Evolutionary conservation across 768 basidiomycete genomes (phyloP).

Genomic region (Arthromyces matolae): DNA sequence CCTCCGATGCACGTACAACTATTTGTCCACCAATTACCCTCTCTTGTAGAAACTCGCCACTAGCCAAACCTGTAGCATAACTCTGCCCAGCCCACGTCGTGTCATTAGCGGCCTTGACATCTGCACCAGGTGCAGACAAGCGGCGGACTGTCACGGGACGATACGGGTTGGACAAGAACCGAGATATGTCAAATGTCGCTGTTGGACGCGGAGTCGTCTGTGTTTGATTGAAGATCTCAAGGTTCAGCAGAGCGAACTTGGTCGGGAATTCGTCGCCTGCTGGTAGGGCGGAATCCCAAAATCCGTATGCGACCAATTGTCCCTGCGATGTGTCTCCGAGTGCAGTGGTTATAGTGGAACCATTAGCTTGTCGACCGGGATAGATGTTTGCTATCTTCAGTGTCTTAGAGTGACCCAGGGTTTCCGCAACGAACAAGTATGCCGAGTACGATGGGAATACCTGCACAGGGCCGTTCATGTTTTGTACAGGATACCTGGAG

Average conservation of each 20-base stretch:
- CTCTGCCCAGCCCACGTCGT: constrained; percentile 52
- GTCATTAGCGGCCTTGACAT: constrained; percentile 38
- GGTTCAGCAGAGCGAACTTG: constrained; percentile 47
- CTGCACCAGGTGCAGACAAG: constrained; percentile 46
- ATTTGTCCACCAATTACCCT: constrained; percentile 29
- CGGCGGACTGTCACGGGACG: constrained; percentile 35
- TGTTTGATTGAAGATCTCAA: constrained; percentile 50
- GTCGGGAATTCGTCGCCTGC: constrained; percentile 31
- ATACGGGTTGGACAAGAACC: constrained; percentile 27
- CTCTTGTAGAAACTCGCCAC: constrained; percentile 38
- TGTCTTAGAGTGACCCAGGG: constrained; percentile 40
- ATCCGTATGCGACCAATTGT: constrained; percentile 49
- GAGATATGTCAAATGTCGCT: constrained; percentile 44
- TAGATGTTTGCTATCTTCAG: constrained; percentile 46
- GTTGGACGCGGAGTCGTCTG: constrained; percentile 36
- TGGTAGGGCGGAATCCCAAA: constrained; percentile 37
- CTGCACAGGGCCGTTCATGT: constrained; percentile 43
- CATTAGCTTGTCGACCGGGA: constrained; percentile 48
- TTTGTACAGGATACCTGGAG: constrained; percentile 51
- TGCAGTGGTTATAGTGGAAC: constrained; percentile 49
- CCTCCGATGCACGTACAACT: constrained; percentile 34
- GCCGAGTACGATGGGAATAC: constrained; percentile 53
- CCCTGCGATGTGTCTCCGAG: constrained; percentile 44
- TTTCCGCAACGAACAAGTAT: constrained; percentile 49
- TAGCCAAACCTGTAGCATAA: constrained; percentile 38